Evolutionary conservation across 495 filamentous ascomycete genomes (phyloP).

Genomic region (Podospora pseudoanserina): DNA sequence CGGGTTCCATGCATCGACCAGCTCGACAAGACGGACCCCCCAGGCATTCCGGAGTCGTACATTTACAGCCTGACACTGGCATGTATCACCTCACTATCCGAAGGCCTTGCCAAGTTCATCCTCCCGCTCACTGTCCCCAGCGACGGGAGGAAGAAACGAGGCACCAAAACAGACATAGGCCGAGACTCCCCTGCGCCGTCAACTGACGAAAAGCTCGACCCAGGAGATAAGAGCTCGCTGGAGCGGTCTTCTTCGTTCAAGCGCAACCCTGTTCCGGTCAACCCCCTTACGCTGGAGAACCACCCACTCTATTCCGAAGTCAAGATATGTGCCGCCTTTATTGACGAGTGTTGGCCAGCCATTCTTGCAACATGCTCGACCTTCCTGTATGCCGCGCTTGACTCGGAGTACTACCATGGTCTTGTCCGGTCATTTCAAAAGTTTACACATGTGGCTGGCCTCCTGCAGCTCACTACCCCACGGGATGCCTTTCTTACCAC

Average conservation of each 20-base stretch:
- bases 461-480: conserved; percentile 78
- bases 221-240: conserved; percentile 34
- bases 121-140: conserved; percentile 79
- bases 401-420: conserved; percentile 90
- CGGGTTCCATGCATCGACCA: conserved; percentile 88
- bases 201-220: conserved; percentile 29
- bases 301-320: conserved; percentile 70
- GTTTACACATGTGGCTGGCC: conserved; percentile 88
- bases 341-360: conserved; percentile 93
- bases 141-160: conserved; percentile 52
- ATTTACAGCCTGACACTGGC: conserved; percentile 84
- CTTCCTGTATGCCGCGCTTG: conserved; percentile 84
- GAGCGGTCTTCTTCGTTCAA: conserved; percentile 50
- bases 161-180: conserved; percentile 38
- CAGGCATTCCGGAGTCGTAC: conserved; percentile 83
- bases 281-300: conserved; percentile 68
- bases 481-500: conserved; percentile 94
- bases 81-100: conserved; percentile 82
- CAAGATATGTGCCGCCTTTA: conserved; percentile 70
- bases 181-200: conserved; percentile 42
- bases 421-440: conserved; percentile 95
- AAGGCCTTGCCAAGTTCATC: conserved; percentile 88
- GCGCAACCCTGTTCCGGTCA: conserved; percentile 66
- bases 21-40: conserved; percentile 86
- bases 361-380: conserved; percentile 91